Evolutionary conservation across 331 rosid genomes (phyloP).

Genomic region (Cucumis variabilis): DNA sequence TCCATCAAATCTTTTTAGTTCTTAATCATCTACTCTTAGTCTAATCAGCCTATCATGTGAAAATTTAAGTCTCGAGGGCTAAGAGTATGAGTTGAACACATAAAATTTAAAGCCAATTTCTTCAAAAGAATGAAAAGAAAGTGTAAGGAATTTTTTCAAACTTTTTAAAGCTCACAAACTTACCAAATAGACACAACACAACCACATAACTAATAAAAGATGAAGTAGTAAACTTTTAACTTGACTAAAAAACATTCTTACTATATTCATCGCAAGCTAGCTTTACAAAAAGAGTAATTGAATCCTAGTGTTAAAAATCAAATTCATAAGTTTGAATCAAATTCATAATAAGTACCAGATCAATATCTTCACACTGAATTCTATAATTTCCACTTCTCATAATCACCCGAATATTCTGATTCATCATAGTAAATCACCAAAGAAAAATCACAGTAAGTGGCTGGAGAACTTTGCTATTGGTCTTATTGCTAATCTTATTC

Average conservation of each 20-base stretch:
- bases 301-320: constrained; percentile 27
- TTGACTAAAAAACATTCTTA: neutral
- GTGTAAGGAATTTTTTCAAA: too few species aligned
- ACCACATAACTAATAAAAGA: neutral
- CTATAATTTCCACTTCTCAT: too few species aligned
- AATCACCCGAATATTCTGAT: too few species aligned
- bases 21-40: neutral
- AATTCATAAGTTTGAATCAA: constrained; percentile 31
- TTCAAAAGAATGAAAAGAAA: too few species aligned
- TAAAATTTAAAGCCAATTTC: neutral
- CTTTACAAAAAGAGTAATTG: too few species aligned
- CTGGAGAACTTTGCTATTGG: too few species aligned
- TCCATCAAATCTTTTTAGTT: neutral
- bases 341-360: constrained; percentile 66
- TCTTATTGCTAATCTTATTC: too few species aligned
- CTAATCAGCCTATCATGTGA: neutral
- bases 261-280: neutral
- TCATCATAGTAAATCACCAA: too few species aligned
- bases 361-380: too few species aligned
- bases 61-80: neutral
- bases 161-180: neutral
- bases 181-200: neutral
- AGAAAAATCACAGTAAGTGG: too few species aligned
- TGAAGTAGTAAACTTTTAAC: too few species aligned
- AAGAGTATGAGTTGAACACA: neutral